A percentile compares a stretch with the other conserved stretches of the same genome.
Evolutionary conservation across 805 yeast species (phyloP).

Genomic region (Wickerhamiella bombiphila): DNA sequence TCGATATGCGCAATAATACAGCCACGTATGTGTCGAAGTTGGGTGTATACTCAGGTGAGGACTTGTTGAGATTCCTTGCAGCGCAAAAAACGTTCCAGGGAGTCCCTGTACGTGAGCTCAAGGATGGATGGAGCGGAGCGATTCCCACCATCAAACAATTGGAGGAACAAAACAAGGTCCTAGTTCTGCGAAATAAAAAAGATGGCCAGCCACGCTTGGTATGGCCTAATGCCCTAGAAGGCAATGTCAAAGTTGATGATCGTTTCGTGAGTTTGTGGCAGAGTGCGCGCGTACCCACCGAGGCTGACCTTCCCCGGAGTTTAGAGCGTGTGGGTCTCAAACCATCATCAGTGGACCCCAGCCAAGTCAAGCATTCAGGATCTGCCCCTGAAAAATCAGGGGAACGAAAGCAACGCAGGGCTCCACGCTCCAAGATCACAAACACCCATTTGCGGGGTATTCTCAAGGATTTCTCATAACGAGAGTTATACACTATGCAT

Average conservation of each 20-base stretch:
- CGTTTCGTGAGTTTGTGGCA: slow-evolving; percentile 79
- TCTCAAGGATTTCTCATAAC: slow-evolving; percentile 55
- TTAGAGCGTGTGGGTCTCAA: slow-evolving; percentile 76
- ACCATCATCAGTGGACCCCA: slow-evolving; percentile 98
- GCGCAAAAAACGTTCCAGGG: slow-evolving; percentile 82
- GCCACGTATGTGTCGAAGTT: slow-evolving; percentile 80
- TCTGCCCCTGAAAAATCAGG: slow-evolving; percentile 34
- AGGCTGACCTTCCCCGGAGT: slow-evolving; percentile 64
- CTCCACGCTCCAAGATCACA: slow-evolving; percentile 85
- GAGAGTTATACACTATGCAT: neutral
- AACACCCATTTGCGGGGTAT: slow-evolving; percentile 95
- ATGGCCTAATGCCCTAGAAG: slow-evolving; percentile 80
- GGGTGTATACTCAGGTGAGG: slow-evolving; percentile 70
- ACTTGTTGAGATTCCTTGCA: slow-evolving; percentile 56
- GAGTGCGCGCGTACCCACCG: slow-evolving; percentile 61
- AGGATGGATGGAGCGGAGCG: slow-evolving; percentile 94
- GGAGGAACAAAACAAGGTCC: slow-evolving; percentile 59
- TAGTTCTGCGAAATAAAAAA: slow-evolving; percentile 81
- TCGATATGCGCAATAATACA: slow-evolving; percentile 45
- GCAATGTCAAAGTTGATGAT: slow-evolving; percentile 54
- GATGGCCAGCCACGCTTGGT: slow-evolving; percentile 85
- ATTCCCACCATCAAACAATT: slow-evolving; percentile 60
- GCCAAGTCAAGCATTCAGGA: slow-evolving; percentile 64
- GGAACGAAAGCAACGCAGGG: slow-evolving; percentile 65
- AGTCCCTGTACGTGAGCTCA: slow-evolving; percentile 58